These are phyloP conservation scores for Ochromonas danica DNA, from an alignment of 108 stramenopile genomes.

Conservation along the genomic window DNA sequence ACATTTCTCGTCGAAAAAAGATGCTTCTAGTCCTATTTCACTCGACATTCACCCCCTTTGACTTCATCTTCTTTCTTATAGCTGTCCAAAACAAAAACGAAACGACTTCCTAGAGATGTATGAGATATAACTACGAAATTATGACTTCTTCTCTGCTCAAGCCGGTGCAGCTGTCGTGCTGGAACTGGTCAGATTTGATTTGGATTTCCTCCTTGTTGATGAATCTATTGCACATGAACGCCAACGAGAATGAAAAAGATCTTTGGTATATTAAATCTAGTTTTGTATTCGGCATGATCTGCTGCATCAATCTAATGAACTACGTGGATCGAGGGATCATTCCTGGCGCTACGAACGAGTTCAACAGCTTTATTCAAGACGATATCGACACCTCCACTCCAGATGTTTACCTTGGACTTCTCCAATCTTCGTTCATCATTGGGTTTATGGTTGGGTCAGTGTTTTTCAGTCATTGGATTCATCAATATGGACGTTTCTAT, in stretches of 20 bases:
- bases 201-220: too few relatives aligned
- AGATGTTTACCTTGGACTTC: conserved; percentile 50
- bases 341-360: conserved; percentile 50
- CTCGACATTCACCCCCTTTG: too few relatives aligned
- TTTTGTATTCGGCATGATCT: conserved; percentile 33
- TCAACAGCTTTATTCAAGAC: conserved; percentile 47
- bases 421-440: conserved; percentile 58
- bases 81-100: too few relatives aligned
- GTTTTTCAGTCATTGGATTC: conserved; percentile 46
- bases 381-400: conserved; percentile 37
- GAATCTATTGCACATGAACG: too few relatives aligned
- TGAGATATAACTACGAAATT: too few relatives aligned
- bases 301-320: conserved; percentile 40
- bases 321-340: conserved; percentile 53
- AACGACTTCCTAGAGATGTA: too few relatives aligned
- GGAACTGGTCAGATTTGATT: too few relatives aligned
- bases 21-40: too few relatives aligned
- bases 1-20: too few relatives aligned
- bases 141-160: too few relatives aligned
- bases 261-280: background rate
- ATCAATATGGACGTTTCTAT: conserved; percentile 4
- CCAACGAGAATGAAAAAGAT: background rate
- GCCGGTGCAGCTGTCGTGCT: too few relatives aligned
- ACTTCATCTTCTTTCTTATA: too few relatives aligned
- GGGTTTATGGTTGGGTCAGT: conserved; percentile 48